Base-by-base conservation (phyloP, 768 basidiomycete genomes). In the Collybia sordida region DNA sequence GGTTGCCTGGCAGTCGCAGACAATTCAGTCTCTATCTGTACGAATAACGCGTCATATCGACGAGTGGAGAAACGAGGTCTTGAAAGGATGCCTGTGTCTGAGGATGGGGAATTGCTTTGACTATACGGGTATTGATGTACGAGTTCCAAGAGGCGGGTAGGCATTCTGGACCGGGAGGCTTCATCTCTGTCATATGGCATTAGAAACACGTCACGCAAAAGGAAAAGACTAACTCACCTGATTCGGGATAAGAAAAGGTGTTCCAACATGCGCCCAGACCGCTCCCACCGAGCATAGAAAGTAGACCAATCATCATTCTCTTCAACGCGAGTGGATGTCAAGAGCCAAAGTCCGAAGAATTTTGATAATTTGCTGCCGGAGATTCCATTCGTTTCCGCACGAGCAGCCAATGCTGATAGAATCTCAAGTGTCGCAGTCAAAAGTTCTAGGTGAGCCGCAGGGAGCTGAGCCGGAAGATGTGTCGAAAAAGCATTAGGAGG, bases 291-390 rank as follows among this genome's bases (percentile, higher is more conserved):
- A 3, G 72, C 69, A 60, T 91, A 92, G 61, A 91, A 90, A 7
- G 72, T 62, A 11, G 64, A 49, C 84, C 83, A 89, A 47, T 83
- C 79, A 43, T 87, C 84, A 1, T 68, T 73, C 8, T 70, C 67
- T 37, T 77, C 73, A 3, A 72, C 68, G 22, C 78, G 70, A 34
- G 73, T 71, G 1, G 76, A 62, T 3, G 78, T 68, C 12, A 92
- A 67, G 18, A 91, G 66, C 90, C 90, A 92, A 42, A 89, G 62
- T 11, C 90, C 90, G 40, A 88, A 70, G 50, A 85, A 73, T 64
- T 84, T 89, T 24, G 84, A 80, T 6, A 91, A 72, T 60, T 86
- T 91, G 71, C 86, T 90, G 22, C 87, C 89, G 5, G 87, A 88
- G 1, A 82, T 82, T 43, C 88, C 78, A 59, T 86, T 91, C 4